phyloP scores from a whole-genome alignment of 2,329 filamentous ascomycete genomes.

The Hortaea werneckii region DNA sequence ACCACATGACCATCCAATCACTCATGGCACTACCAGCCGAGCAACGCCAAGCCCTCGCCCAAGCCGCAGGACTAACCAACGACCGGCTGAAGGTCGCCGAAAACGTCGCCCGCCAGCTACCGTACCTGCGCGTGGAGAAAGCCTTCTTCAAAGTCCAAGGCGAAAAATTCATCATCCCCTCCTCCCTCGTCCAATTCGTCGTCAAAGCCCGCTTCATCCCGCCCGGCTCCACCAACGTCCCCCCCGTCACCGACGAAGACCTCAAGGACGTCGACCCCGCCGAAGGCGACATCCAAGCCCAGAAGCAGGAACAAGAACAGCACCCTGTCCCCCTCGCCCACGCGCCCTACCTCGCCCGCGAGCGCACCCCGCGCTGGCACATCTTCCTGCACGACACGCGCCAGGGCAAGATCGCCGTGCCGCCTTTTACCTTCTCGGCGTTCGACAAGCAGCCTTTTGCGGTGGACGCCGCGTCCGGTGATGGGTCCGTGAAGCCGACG shows the following conservation, averaged over 20 bases:
- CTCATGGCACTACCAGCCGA: constrained; percentile 78
- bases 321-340: constrained; percentile 77
- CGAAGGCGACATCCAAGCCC: constrained; percentile 80
- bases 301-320: constrained; percentile 54
- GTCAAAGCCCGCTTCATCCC: constrained; percentile 92
- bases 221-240: constrained; percentile 62
- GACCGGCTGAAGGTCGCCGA: constrained; percentile 68
- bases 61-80: constrained; percentile 60
- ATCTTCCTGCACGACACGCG: constrained; percentile 91
- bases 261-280: constrained; percentile 86
- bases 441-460: constrained; percentile 86
- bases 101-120: constrained; percentile 70
- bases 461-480: constrained; percentile 57
- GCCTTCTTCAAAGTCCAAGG: constrained; percentile 98
- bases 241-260: constrained; percentile 56
- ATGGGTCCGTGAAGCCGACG: constrained; percentile 53
- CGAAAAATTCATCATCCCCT: constrained; percentile 84
- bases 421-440: constrained; percentile 85
- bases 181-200: constrained; percentile 84
- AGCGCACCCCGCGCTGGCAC: constrained; percentile 85
- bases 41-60: constrained; percentile 63
- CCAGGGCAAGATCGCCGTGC: constrained; percentile 90
- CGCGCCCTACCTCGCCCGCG: constrained; percentile 80
- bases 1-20: constrained; percentile 67
- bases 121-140: constrained; percentile 73